phyloP scores from a whole-genome alignment of 2,329 filamentous ascomycete species.

The Fusarium paranaense region DNA sequence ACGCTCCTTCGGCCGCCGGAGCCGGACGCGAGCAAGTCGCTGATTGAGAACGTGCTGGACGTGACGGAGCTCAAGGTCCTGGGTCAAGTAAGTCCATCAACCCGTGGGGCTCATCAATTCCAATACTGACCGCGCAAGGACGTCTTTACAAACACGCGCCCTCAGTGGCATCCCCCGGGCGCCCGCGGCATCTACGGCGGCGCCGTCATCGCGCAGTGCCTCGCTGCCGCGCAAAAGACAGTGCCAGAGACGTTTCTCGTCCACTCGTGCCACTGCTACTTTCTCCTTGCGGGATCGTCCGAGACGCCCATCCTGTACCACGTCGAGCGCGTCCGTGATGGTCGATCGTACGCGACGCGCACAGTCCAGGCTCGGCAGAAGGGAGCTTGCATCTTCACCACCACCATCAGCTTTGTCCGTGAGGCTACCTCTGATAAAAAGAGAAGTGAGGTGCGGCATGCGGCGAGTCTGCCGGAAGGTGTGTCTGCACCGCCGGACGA shows the following conservation, averaged over 20 bases:
- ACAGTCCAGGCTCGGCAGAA: constrained; percentile 96
- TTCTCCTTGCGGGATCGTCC: constrained; percentile 88
- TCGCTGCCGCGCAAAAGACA: constrained; percentile 88
- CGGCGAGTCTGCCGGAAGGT: constrained; percentile 66
- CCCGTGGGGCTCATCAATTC: background rate
- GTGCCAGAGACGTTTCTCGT: constrained; percentile 83
- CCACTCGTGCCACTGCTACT: constrained; percentile 99
- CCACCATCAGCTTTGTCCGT: constrained; percentile 88
- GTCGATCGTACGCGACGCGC: constrained; percentile 87
- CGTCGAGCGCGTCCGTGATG: constrained; percentile 92
- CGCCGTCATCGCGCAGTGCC: constrained; percentile 90
- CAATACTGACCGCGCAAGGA: constrained; percentile 63
- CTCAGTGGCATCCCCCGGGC: constrained; percentile 90
- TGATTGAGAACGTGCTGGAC: constrained; percentile 91
- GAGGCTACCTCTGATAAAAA: constrained; percentile 66
- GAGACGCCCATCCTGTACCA: constrained; percentile 92
- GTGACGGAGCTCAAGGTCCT: constrained; percentile 83
- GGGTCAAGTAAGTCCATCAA: constrained; percentile 69
- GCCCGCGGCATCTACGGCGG: constrained; percentile 95
- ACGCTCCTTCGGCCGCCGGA: constrained; percentile 76
- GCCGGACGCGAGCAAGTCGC: constrained; percentile 76
- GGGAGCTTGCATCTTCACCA: constrained; percentile 93
- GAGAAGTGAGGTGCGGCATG: constrained; percentile 75
- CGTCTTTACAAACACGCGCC: constrained; percentile 94
- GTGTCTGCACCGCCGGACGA: constrained; percentile 53